A percentile compares a stretch with the other conserved stretches of the same genome.
Evolutionary conservation across 306 rosid species (phyloP).

Genomic region (Glycyrrhiza uralensis): DNA sequence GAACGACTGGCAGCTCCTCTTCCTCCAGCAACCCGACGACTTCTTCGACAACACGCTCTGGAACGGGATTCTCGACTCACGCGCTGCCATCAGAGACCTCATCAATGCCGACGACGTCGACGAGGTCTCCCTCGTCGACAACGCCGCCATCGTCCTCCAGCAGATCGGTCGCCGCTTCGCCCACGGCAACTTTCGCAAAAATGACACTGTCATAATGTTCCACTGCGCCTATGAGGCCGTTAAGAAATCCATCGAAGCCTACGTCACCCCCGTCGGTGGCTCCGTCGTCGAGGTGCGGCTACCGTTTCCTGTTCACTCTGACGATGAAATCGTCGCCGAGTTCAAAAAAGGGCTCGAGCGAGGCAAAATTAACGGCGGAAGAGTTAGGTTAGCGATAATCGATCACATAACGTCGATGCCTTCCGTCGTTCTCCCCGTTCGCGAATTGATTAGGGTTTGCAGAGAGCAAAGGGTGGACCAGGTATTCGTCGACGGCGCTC

Average conservation of each 20-base stretch:
- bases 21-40: slow-evolving; percentile 59
- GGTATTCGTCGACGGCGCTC: slow-evolving; percentile 64
- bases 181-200: slow-evolving; percentile 12
- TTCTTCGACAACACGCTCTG: slow-evolving; percentile 47
- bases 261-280: slow-evolving; percentile 44
- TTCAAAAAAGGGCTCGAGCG: slow-evolving; percentile 44
- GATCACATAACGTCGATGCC: slow-evolving; percentile 71
- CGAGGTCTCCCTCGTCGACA: slow-evolving; percentile 50
- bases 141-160: slow-evolving; percentile 62
- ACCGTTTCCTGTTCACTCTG: slow-evolving; percentile 54
- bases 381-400: slow-evolving; percentile 54
- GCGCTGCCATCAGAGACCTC: slow-evolving; percentile 30
- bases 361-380: slow-evolving; percentile 46
- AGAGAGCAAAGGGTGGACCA: slow-evolving; percentile 58
- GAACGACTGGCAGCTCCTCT: slow-evolving; percentile 42
- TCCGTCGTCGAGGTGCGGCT: slow-evolving; percentile 46
- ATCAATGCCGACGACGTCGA: slow-evolving; percentile 44
- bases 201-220: slow-evolving; percentile 47
- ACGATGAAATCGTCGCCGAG: slow-evolving; percentile 37
- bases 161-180: slow-evolving; percentile 37
- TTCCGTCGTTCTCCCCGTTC: slow-evolving; percentile 50
- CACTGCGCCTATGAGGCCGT: slow-evolving; percentile 55
- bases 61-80: slow-evolving; percentile 32
- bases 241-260: slow-evolving; percentile 59
- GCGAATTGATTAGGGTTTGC: slow-evolving; percentile 42